A percentile compares a stretch with the other conserved stretches of the same genome.
Conservation (phyloP, 768 basidiomycete genomes). For the Serendipita sp. region DNA sequence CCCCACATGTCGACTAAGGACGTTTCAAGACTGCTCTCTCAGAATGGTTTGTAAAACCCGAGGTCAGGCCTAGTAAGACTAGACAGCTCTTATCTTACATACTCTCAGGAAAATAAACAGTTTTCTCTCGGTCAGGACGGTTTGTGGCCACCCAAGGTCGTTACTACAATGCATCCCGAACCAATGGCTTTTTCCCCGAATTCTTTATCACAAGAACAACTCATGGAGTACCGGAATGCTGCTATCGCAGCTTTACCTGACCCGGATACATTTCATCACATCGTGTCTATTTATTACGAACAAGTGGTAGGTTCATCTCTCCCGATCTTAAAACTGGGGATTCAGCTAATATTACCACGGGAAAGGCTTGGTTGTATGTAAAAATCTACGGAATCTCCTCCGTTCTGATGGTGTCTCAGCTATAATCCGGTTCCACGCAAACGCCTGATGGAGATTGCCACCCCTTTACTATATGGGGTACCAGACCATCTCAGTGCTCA, state of each 20-base stretch:
- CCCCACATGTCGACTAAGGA: not conserved
- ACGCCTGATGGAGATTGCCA: not conserved
- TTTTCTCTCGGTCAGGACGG: too few species aligned
- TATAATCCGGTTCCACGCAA: not conserved
- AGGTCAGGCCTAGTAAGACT: not conserved
- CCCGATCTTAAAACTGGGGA: not conserved
- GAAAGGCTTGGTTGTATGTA: not conserved
- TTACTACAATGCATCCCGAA: not conserved
- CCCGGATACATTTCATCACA: not conserved
- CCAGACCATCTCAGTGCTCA: not conserved
- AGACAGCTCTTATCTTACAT: too few species aligned
- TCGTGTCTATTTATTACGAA: not conserved
- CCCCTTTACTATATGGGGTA: not conserved
- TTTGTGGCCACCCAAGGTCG: too few species aligned
- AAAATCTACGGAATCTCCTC: not conserved
- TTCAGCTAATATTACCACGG: not conserved
- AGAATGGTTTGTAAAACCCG: constrained; percentile 2
- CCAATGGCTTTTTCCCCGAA: not conserved
- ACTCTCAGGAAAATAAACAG: too few species aligned
- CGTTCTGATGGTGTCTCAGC: not conserved
- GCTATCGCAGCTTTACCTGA: not conserved
- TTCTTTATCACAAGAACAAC: not conserved
- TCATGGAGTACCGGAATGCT: not conserved
- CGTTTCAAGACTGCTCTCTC: not conserved
- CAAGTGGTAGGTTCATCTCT: not conserved